Evolutionary conservation across 345 rosid genomes (phyloP).

Genomic region (Linum lewisii): DNA sequence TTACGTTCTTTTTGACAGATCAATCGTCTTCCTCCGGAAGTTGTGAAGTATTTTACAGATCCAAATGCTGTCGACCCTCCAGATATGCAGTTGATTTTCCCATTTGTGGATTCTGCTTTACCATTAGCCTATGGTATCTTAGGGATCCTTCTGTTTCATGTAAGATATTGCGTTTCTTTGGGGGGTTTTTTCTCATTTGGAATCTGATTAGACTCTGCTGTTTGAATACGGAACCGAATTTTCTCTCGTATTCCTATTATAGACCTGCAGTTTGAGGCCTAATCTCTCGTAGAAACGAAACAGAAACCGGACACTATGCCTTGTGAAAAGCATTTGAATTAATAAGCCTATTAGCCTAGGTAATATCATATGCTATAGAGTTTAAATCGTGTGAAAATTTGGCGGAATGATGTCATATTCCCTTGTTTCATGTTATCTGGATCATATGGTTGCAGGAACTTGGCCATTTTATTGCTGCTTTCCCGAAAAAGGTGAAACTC

Average conservation of each 20-base stretch:
- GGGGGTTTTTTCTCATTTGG: background rate
- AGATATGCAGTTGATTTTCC: slow-evolving; percentile 74
- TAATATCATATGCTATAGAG: too few species aligned
- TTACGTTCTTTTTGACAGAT: slow-evolving; percentile 39
- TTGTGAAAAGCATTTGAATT: too few species aligned
- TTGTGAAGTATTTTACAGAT: slow-evolving; percentile 85
- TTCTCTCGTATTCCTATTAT: too few species aligned
- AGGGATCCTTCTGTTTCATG: slow-evolving; percentile 85
- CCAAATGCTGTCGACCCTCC: slow-evolving; percentile 83
- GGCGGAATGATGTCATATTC: too few species aligned
- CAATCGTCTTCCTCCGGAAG: slow-evolving; percentile 88
- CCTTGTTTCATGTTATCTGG: background rate
- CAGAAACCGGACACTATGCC: too few species aligned
- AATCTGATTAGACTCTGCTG: background rate
- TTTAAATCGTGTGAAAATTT: too few species aligned
- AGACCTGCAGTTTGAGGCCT: too few species aligned
- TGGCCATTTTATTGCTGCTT: slow-evolving; percentile 83
- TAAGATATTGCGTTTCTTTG: slow-evolving; percentile 24
- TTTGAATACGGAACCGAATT: background rate
- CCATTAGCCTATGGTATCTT: slow-evolving; percentile 89
- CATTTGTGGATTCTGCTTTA: slow-evolving; percentile 88
- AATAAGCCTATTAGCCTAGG: too few species aligned
- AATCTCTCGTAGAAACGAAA: too few species aligned
- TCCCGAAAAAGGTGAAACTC: slow-evolving; percentile 81
- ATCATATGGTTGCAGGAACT: slow-evolving; percentile 55